phyloP scores from a whole-genome alignment of 129 eudicot genomes.

The Lactuca saligna region DNA sequence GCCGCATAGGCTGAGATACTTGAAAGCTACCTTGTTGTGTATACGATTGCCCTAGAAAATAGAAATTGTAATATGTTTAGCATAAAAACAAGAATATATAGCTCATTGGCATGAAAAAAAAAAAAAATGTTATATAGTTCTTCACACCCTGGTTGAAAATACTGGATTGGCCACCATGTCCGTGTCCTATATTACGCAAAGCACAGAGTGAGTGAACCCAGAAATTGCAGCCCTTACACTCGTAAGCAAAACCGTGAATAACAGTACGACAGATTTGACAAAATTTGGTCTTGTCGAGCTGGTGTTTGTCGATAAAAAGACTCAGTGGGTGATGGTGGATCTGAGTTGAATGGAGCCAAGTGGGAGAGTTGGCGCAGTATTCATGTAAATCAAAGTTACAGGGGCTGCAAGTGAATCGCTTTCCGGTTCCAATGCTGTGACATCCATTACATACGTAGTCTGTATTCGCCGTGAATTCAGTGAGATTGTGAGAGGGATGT shows the following conservation, averaged over 20 bases:
- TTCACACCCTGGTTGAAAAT: no score
- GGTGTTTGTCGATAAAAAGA: slow-evolving; percentile 6
- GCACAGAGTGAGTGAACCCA: slow-evolving; percentile 18
- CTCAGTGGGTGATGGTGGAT: slow-evolving; percentile 10
- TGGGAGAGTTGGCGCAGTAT: slow-evolving; percentile 22
- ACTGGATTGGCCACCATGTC: no score
- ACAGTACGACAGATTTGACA: slow-evolving; percentile 16
- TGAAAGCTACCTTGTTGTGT: no score
- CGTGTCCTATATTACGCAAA: no score
- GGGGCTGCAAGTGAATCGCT: slow-evolving; percentile 23
- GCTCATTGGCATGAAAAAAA: no score
- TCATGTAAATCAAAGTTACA: slow-evolving; percentile 20
- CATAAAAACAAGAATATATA: no score
- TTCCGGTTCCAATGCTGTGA: slow-evolving; percentile 10
- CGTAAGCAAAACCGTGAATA: slow-evolving; percentile 13
- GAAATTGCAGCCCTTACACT: slow-evolving; percentile 17
- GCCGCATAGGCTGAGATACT: no score
- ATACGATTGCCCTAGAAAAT: no score
- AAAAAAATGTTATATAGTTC: no score
- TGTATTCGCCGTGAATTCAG: not conserved
- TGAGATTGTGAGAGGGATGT: slow-evolving; percentile 20
- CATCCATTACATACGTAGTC: slow-evolving; percentile 22
- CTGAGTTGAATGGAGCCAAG: slow-evolving; percentile 3
- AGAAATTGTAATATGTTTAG: no score
- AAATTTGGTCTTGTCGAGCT: not conserved